Percentiles rank a stretch among this genome's conserved stretches.
Evolutionary conservation across 352 stramenopile species (phyloP).

Genomic region (Saprolegnia parasitica): DNA sequence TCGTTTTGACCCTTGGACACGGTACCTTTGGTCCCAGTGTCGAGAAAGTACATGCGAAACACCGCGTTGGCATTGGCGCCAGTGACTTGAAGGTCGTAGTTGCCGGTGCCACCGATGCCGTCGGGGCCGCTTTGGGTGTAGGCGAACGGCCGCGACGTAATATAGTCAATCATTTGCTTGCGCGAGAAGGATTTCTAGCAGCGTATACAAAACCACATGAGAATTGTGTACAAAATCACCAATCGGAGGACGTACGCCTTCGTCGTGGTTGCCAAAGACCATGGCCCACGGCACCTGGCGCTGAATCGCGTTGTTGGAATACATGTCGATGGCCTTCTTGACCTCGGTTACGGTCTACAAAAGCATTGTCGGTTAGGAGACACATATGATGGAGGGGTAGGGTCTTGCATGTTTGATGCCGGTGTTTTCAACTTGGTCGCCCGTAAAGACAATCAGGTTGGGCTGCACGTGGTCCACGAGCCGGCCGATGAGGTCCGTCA

Average conservation of each 20-base stretch:
- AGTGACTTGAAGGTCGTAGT: constrained; percentile 50
- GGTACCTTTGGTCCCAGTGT: constrained; percentile 46
- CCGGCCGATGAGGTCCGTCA: constrained; percentile 41
- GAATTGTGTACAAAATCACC: too few relatives aligned
- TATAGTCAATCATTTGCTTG: constrained; percentile 38
- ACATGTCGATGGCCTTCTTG: constrained; percentile 39
- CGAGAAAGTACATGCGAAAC: constrained; percentile 65
- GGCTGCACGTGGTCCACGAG: constrained; percentile 48
- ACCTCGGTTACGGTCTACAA: constrained; percentile 19
- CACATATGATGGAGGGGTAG: not conserved
- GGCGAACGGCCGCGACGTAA: constrained; percentile 39
- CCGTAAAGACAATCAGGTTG: constrained; percentile 53
- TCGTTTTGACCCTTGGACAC: constrained; percentile 45
- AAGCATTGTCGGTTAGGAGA: not conserved
- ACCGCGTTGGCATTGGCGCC: constrained; percentile 35
- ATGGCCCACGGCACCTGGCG: constrained; percentile 50
- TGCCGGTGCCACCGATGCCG: constrained; percentile 41
- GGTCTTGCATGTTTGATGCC: constrained; percentile 13
- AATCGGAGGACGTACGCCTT: constrained; percentile 34
- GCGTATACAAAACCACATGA: not conserved
- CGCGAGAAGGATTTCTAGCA: constrained; percentile 34
- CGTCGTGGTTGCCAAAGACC: constrained; percentile 61
- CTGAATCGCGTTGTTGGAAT: constrained; percentile 36
- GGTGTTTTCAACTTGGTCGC: constrained; percentile 46
- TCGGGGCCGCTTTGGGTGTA: constrained; percentile 41